phyloP scores from a whole-genome alignment of 2,329 filamentous ascomycete species.

The Alternaria metachromatica region DNA sequence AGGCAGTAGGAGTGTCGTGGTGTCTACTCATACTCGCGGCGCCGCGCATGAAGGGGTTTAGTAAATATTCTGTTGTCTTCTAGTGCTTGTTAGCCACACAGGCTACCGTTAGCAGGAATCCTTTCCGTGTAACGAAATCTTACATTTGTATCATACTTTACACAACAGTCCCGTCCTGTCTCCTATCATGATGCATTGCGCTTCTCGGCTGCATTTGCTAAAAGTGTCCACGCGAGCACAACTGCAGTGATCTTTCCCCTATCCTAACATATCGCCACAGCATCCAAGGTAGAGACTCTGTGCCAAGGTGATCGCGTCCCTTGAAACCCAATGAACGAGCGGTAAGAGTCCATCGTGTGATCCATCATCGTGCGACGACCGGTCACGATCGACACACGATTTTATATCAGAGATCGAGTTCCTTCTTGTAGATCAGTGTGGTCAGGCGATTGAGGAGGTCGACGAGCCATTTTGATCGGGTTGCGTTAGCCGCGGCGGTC shows the following conservation, averaged over 20 bases:
- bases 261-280: background rate
- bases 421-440: background rate
- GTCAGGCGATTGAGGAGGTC: conserved; percentile 1
- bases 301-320: background rate
- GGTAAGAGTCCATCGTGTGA: conserved; percentile 1
- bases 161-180: background rate
- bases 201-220: background rate
- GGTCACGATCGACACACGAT: background rate
- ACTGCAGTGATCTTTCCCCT: background rate
- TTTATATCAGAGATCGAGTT: background rate
- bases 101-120: background rate
- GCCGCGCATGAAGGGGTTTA: background rate
- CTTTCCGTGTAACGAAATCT: background rate
- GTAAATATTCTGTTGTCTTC: background rate
- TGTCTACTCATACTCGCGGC: background rate
- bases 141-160: background rate
- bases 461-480: background rate
- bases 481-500: background rate
- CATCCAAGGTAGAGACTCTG: background rate
- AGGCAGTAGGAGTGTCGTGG: background rate
- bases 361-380: background rate
- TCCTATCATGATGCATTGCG: background rate
- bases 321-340: background rate
- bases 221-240: background rate
- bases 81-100: background rate